Evolutionary conservation across 768 basidiomycete genomes (phyloP), one percentile per base, ranked within the genome.

Genomic region (Tephrocybe sp.): DNA sequence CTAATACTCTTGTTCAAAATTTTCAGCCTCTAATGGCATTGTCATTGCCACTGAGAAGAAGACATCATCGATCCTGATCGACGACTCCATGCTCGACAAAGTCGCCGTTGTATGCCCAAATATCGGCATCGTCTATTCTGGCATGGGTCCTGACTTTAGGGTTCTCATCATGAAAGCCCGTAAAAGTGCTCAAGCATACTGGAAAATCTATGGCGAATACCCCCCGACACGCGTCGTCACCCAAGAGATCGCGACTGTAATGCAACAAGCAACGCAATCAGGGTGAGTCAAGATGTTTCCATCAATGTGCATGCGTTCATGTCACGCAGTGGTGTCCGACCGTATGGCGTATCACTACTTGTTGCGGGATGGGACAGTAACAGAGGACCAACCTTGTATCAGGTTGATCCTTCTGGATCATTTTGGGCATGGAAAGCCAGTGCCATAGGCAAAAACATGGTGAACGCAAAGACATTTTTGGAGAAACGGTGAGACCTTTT

Each of bases 381-480:
- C 65, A 87, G 92, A n/a, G 97, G 97, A 19, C 92, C 94, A 56
- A 88, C 85, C n/a, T 78, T 99, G 58, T 98, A 97, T 72, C 97
- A 99, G 69, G 95, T 99, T 38, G 97, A 99, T 73, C 97, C 97
- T 35, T 97, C 94, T 33, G 97, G 97, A 48, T 93, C 92, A 30
- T 99, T 92, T 73, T 99, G 97, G 97, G 96, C 97, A 26, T 99
- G 97, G 97, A 99, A 99, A 68, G 97, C 97, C 7, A 96, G 93
- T 65, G 97, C 97, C 10, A 99, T 98, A 61, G 97, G 97, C 35
- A 99, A 99, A 76, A 98, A 98, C 71, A 98, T 98, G 93, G 85
- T 94, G 40, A 99, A 99, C 62, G 97, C 95, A 32, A 99, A 99
- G 73, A 99, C 97, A 7, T 99, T 99, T 72, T 71, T 99, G 59